phyloP scores from a whole-genome alignment of 2,329 filamentous ascomycete species.

The Fonsecaea monophora region DNA sequence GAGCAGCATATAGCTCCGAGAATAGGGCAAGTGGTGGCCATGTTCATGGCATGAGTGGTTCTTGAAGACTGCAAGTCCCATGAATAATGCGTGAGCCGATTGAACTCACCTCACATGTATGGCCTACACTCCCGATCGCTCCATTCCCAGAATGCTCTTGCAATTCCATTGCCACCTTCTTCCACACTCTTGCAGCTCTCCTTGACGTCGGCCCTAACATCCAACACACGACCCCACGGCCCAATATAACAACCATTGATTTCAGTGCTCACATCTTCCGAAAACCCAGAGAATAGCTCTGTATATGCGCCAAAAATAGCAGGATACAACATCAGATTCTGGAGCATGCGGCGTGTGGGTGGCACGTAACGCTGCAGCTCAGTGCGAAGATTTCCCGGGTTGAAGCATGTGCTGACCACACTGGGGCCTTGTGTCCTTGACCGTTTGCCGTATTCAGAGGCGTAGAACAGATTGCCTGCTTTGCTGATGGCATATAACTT shows the following conservation, averaged over 20 bases:
- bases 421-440: constrained; percentile 38
- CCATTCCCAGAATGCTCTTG: constrained; percentile 16
- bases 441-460: constrained; percentile 39
- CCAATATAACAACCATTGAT: constrained; percentile 49
- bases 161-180: constrained; percentile 8
- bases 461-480: constrained; percentile 26
- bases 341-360: neutral
- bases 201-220: constrained; percentile 7
- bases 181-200: constrained; percentile 2
- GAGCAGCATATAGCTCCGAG: neutral
- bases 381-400: constrained; percentile 52
- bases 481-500: constrained; percentile 28
- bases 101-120: constrained; percentile 4
- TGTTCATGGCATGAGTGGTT: neutral
- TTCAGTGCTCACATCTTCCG: constrained; percentile 48
- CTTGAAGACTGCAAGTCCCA: neutral
- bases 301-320: constrained; percentile 56
- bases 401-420: constrained; percentile 47
- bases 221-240: constrained; percentile 54
- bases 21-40: neutral
- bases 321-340: constrained; percentile 37
- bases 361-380: constrained; percentile 44
- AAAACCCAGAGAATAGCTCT: constrained; percentile 55
- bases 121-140: constrained; percentile 10
- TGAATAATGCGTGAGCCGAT: neutral